Evolutionary conservation across 1,284 basidiomycete species (phyloP), one percentile per base, ranked within the genome.

Genomic region (Microbotryum silenes-acaulis): DNA sequence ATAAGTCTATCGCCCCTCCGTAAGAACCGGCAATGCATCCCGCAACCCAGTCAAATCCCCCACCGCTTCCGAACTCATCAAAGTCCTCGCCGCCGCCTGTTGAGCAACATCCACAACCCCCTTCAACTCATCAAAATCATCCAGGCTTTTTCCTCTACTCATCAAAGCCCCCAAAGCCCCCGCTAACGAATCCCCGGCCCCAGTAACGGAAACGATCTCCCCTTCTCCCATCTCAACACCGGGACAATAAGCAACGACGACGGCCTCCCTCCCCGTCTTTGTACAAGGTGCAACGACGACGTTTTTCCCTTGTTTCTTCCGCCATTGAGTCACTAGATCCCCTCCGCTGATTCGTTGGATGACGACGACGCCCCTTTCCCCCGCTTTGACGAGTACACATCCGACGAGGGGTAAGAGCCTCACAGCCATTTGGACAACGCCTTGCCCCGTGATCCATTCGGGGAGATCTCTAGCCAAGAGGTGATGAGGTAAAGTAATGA

Each of bases 141-240:
- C 31, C 9, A 57, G 27, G 6, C 52, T 16, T 29, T 64, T 16
- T 6, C 61, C 58, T 4, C 51, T 74, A 6, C 80, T 75, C 16
- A 89, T 72, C 25, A 76, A 74, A 1, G 86, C 84, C 21, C 88
- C 51, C 9, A 71, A 31, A 12, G 68, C 70, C 2, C 72, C 72
- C 4, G 69, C 62, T 25, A 72, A 50, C 73, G 20, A 78, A 75
- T 97, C 91, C 0, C 92, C 92, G 2, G 89, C 91, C 4, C 92
- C 92, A 0, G 91, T 96, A 12, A 90, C 88, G 69, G 86, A 91
- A 9, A 85, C 76, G 10, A 85, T 73, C 47, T 77, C 73, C n/a
- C 75, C 72, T 14, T 74, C 72, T 3, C 77, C 70, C 9, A 85
- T 73, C 0, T 68, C 66, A 6, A 82, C 73, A 14, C 88, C 79